Evolutionary conservation across 306 rosid species (phyloP).

Genomic region (Luffa aegyptiaca): DNA sequence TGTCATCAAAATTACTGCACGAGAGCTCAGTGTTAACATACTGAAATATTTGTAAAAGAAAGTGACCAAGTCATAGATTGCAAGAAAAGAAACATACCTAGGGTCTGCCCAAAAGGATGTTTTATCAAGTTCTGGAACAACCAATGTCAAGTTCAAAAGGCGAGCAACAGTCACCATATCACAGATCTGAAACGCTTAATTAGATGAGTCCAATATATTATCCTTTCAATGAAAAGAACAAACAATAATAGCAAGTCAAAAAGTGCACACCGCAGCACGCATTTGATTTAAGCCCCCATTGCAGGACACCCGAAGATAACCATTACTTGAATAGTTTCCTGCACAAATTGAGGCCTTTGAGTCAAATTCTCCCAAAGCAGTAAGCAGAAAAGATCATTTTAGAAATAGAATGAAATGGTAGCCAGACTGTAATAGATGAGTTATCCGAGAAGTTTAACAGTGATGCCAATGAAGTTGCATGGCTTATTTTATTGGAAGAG

Average conservation of each 20-base stretch:
- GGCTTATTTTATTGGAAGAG: not conserved
- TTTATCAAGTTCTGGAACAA: slow-evolving; percentile 96
- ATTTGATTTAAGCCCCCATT: slow-evolving; percentile 99
- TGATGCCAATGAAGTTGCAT: not conserved
- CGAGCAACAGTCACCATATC: slow-evolving; percentile 98
- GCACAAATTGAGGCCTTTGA: slow-evolving; percentile 24
- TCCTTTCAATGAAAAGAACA: not conserved
- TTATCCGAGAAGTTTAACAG: not conserved
- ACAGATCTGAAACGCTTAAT: slow-evolving; percentile 64
- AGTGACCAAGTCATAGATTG: slow-evolving; percentile 1
- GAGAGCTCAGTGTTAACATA: slow-evolving; percentile 21
- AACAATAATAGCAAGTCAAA: not conserved
- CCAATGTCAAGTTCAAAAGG: slow-evolving; percentile 84
- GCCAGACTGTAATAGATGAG: not conserved
- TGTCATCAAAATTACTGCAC: slow-evolving; percentile 89
- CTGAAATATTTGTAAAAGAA: slow-evolving; percentile 11
- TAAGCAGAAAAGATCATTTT: not conserved
- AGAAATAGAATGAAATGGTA: not conserved
- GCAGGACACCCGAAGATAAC: slow-evolving; percentile 93
- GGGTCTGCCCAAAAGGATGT: slow-evolving; percentile 97
- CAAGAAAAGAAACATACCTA: slow-evolving; percentile 41
- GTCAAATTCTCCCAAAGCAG: not conserved
- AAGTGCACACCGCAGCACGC: slow-evolving; percentile 93
- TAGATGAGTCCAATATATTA: slow-evolving; percentile 20
- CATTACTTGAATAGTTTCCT: slow-evolving; percentile 97